Evolutionary conservation across 371 early-diverging fungal species (phyloP), one percentile per base, ranked within the genome.

Genomic region (Apophysomyces variabilis): DNA sequence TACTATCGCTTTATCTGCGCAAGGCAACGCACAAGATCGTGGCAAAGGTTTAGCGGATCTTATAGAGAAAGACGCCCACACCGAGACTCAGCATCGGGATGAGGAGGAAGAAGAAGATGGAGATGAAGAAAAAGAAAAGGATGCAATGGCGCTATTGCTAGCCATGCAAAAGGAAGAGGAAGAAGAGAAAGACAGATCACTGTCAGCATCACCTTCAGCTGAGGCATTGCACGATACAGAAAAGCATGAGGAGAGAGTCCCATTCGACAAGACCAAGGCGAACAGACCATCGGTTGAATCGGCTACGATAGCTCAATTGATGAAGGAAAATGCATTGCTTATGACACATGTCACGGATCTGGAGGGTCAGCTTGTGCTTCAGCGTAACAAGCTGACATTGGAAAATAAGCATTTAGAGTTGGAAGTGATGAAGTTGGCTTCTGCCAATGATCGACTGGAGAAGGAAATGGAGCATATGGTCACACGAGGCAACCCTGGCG

Each of bases 381-480:
- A 83, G 39, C 74, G 74, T 4, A 72, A 69, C 16, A 77, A 78
- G 57, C 50, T 74, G 1, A 66, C 75, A 3, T 54, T 77, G 13
- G 81, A 83, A 57, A 73, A 72, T 43, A 80, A 77, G 57, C 74
- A 78, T 18, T 45, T 83, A 37, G 81, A 83, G 65, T 18, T 75
- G 11, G 79, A 83, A 57, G 57, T 80, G 35, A 74, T 79, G 71
- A 78, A 79, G 47, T 62, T 80, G 18, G 67, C 71, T 0, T 79
- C 79, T 11, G 81, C 81, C 5, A 83, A 83, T 60, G 84, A 80
- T 56, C 76, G 79, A 4, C 67, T 83, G 44, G 84, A 83, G 60
- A 79, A 76, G 58, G 84, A 83, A 64, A 75, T 80, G 74, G 79
- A 80, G 38, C 81, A 80, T 57, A 61, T 74, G 18, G 69, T 79